Evolutionary conservation across 2,329 filamentous ascomycete species (phyloP).

Genomic region (Pseudophaeomoniella oleicola): DNA sequence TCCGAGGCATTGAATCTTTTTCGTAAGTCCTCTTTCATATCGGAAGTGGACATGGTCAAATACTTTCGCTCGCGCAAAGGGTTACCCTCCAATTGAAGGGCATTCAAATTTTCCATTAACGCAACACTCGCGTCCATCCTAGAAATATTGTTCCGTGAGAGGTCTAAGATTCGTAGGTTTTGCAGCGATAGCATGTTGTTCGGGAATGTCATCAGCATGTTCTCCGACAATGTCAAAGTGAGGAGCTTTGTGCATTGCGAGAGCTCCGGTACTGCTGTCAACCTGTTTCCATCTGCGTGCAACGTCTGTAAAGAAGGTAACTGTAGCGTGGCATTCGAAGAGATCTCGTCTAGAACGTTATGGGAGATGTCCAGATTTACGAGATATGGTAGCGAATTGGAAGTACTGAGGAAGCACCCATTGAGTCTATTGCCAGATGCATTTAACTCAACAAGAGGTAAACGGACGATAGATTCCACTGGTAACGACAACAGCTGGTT

Average conservation of each 20-base stretch:
- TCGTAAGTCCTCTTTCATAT: conserved; percentile 61
- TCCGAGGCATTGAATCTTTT: conserved; percentile 29
- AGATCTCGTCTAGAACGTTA: conserved; percentile 51
- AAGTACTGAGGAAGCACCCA: conserved; percentile 54
- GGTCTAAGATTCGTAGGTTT: conserved; percentile 61
- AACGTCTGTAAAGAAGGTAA: conserved; percentile 62
- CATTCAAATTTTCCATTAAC: conserved; percentile 61
- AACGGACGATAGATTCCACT: conserved; percentile 49
- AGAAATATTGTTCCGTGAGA: conserved; percentile 72
- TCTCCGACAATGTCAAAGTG: conserved; percentile 67
- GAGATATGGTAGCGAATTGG: conserved; percentile 38
- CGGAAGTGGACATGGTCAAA: conserved; percentile 61
- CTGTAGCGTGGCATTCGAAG: conserved; percentile 34
- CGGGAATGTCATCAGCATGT: conserved; percentile 63
- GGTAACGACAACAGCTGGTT: conserved; percentile 62
- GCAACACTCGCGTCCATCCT: conserved; percentile 62
- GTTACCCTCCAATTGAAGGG: conserved; percentile 72
- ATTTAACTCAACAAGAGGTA: conserved; percentile 60
- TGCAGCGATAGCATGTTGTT: conserved; percentile 55
- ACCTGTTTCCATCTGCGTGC: conserved; percentile 65
- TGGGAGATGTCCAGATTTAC: conserved; percentile 56
- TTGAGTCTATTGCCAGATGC: conserved; percentile 65
- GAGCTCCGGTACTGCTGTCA: conserved; percentile 59
- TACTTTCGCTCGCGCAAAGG: conserved; percentile 81
- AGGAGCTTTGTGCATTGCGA: conserved; percentile 58